phyloP scores from a whole-genome alignment of 352 stramenopile genomes.

The Phytophthora europaea region DNA sequence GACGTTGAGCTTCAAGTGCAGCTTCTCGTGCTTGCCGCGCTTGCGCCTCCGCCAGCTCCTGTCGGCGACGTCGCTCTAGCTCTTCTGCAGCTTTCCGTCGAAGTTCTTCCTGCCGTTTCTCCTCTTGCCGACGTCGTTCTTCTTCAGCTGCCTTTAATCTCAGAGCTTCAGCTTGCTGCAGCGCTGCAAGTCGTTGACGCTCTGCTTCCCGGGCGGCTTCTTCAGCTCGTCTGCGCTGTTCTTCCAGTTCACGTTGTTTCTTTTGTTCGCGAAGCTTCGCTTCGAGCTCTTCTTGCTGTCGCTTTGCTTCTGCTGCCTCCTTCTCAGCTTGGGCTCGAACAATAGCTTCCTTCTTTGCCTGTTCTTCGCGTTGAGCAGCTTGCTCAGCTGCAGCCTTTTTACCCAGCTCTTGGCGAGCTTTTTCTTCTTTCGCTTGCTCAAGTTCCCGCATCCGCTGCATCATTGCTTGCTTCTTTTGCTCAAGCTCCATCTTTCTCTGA shows the following conservation, averaged over 20 bases:
- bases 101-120: constrained; percentile 47
- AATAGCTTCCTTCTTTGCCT: constrained; percentile 30
- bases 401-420: constrained; percentile 48
- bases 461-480: constrained; percentile 64
- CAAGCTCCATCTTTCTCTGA: constrained; percentile 61
- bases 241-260: constrained; percentile 61
- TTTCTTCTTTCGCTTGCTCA: constrained; percentile 62
- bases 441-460: constrained; percentile 63
- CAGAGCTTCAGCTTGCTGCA: constrained; percentile 34
- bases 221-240: constrained; percentile 48
- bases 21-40: constrained; percentile 53
- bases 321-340: constrained; percentile 46
- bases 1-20: constrained; percentile 56
- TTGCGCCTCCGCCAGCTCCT: constrained; percentile 51
- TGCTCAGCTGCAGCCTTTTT: constrained; percentile 49
- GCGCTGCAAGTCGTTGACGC: constrained; percentile 34
- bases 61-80: constrained; percentile 53
- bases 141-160: constrained; percentile 51
- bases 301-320: constrained; percentile 42
- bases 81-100: constrained; percentile 47
- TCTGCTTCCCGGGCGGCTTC: constrained; percentile 46
- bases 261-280: constrained; percentile 44
- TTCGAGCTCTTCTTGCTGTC: constrained; percentile 46
- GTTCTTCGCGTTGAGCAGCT: constrained; percentile 28
- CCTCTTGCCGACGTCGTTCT: constrained; percentile 48